These are phyloP conservation scores for Trichoderma sp. DNA, from an alignment of 2,329 filamentous ascomycete genomes.

Conservation along the genomic window DNA sequence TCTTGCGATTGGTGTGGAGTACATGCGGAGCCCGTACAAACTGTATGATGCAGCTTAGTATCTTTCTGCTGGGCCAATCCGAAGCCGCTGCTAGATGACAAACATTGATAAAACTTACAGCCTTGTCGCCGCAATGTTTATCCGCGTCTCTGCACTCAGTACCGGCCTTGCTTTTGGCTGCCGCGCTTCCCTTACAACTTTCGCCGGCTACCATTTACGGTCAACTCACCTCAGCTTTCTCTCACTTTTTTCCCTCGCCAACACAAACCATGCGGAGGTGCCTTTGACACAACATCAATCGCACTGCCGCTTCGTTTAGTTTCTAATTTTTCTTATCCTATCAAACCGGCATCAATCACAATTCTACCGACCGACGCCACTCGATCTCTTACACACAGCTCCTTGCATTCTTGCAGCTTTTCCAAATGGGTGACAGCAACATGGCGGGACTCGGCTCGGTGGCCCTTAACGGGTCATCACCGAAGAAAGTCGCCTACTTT, in stretches of 20 bases:
- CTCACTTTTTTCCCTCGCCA: constrained; percentile 17
- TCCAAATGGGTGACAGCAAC: constrained; percentile 38
- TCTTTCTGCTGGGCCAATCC: background rate
- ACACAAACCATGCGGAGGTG: constrained; percentile 26
- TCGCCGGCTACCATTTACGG: constrained; percentile 18
- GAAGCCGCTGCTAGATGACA: background rate
- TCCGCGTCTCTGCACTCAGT: constrained; percentile 23
- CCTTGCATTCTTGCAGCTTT: constrained; percentile 18
- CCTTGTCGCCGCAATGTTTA: constrained; percentile 30
- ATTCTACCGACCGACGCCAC: background rate
- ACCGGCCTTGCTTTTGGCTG: constrained; percentile 8
- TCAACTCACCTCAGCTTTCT: constrained; percentile 22
- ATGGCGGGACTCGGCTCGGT: constrained; percentile 42
- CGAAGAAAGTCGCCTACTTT: constrained; percentile 93
- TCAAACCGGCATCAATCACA: background rate
- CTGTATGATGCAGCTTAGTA: background rate
- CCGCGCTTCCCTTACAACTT: constrained; percentile 23
- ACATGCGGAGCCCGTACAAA: background rate
- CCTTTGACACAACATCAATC: constrained; percentile 21
- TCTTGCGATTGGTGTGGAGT: background rate
- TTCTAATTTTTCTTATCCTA: background rate
- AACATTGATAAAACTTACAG: constrained; percentile 1
- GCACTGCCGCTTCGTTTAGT: background rate
- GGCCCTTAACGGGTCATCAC: constrained; percentile 46
- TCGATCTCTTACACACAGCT: constrained; percentile 7